Evolutionary conservation across 768 basidiomycete genomes (phyloP), one percentile per base, ranked within the genome.

Genomic region (Lentinula aciculospora): DNA sequence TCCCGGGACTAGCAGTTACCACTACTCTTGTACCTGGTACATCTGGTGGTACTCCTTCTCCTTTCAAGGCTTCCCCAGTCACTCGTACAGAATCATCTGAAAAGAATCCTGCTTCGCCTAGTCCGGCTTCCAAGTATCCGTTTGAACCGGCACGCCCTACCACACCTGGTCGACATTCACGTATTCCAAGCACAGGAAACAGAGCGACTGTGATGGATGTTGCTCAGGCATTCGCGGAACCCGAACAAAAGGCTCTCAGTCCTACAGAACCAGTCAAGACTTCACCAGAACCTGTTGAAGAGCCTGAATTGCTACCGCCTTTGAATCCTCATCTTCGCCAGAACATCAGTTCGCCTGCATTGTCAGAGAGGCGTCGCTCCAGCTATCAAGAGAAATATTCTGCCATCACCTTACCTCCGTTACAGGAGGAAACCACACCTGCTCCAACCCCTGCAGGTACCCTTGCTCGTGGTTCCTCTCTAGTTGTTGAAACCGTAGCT

Each of bases 151-250:
- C 53, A 25, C 37, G 67, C 10, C 51, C 51, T 23, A 60, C 65
- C 3, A 69, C 77, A 1, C 75, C 80, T 4, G 65, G 70, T 3
- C 77, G 76, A 53, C 81, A 79, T 63, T 58, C 71, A 45, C 83
- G 87, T 21, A 85, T 85, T 53, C 82, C 87, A 4, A 88, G 82
- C 64, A 81, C 86, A 4, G 86, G 87, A 15, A 82, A 80, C 53
- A 74, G 90, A 59, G 81, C 86, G 19, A 82, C 83, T 13, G 88
- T 84, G 23, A 91, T 92, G 89, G 88, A 92, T 40, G 81, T 92
- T 10, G 88, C 87, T 2, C 85, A 85, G 66, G 79, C 81, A 8
- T 66, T 89, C 55, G 36, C 51, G 10, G 51, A 53, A 25, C 51
- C 32, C 32, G 9, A 34, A 34, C 8, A 34, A 34, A 7, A 34